Conservation (phyloP, 495 filamentous ascomycete species). For the Aspergillus egyptiacus region DNA sequence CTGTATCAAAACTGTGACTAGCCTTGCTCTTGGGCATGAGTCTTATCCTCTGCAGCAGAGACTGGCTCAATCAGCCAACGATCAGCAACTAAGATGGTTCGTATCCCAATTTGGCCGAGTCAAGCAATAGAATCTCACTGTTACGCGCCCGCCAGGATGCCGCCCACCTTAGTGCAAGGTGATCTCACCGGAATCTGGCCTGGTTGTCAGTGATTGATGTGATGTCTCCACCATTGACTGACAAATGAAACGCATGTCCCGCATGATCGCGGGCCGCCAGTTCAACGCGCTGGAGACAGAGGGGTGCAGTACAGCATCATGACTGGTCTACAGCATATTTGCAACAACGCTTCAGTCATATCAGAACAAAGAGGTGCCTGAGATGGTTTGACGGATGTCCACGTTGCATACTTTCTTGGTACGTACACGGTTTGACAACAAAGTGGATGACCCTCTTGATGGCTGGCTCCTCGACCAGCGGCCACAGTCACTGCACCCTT, state of each 20-base stretch:
- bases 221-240: conserved; percentile 8
- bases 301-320: conserved; percentile 3
- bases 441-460: not conserved
- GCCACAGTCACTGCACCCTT: too few relatives aligned
- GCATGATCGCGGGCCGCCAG: conserved; percentile 15
- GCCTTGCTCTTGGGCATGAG: not conserved
- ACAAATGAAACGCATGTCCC: conserved; percentile 14
- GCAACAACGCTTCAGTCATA: conserved; percentile 2
- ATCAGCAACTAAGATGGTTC: conserved; percentile 1
- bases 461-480: not conserved
- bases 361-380: conserved; percentile 11
- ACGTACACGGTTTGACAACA: not conserved
- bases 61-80: not conserved
- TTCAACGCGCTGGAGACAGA: conserved; percentile 17
- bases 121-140: conserved; percentile 16
- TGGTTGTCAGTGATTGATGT: too few relatives aligned
- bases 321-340: conserved; percentile 5
- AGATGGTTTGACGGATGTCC: conserved; percentile 9
- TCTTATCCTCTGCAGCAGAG: not conserved
- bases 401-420: conserved; percentile 10
- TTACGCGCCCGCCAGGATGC: conserved; percentile 22
- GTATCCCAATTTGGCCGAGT: not conserved
- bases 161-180: not conserved
- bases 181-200: conserved; percentile 5
- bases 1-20: not conserved